phyloP scores from a whole-genome alignment of 1,284 basidiomycete genomes.

The Wallemia mellicola region DNA sequence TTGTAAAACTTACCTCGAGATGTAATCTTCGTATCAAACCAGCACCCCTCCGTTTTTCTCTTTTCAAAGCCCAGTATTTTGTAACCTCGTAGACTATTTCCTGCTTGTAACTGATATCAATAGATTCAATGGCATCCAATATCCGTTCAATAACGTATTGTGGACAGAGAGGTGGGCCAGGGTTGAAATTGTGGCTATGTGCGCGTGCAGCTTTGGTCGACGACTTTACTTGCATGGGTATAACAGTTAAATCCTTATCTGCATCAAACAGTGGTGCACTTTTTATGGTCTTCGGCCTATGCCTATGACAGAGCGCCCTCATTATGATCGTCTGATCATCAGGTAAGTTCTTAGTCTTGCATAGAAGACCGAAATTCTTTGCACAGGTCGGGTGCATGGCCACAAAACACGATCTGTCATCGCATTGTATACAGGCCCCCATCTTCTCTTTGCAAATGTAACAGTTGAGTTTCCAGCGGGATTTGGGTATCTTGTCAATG shows the following conservation, averaged over 20 bases:
- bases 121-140: slow-evolving; percentile 38
- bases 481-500: slow-evolving; percentile 60
- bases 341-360: slow-evolving; percentile 41
- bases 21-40: slow-evolving; percentile 78
- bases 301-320: slow-evolving; percentile 56
- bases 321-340: slow-evolving; percentile 22
- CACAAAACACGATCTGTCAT: slow-evolving; percentile 61
- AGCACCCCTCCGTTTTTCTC: slow-evolving; percentile 72
- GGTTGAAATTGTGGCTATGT: slow-evolving; percentile 23
- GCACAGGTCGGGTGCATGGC: slow-evolving; percentile 94
- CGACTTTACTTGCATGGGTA: neutral
- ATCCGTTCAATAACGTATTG: slow-evolving; percentile 31
- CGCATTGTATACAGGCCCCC: slow-evolving; percentile 93
- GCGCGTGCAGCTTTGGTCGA: slow-evolving; percentile 22
- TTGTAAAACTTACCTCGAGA: slow-evolving; percentile 29
- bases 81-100: slow-evolving; percentile 53
- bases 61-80: slow-evolving; percentile 86
- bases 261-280: slow-evolving; percentile 1
- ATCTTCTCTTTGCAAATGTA: slow-evolving; percentile 47
- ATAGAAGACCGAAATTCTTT: slow-evolving; percentile 41
- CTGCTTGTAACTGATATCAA: slow-evolving; percentile 41
- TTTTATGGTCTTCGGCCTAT: slow-evolving; percentile 37
- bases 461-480: slow-evolving; percentile 85
- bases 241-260: neutral
- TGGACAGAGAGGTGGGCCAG: slow-evolving; percentile 24